Conservation (phyloP, 345 rosid genomes). For the Syzygium aromaticum region DNA sequence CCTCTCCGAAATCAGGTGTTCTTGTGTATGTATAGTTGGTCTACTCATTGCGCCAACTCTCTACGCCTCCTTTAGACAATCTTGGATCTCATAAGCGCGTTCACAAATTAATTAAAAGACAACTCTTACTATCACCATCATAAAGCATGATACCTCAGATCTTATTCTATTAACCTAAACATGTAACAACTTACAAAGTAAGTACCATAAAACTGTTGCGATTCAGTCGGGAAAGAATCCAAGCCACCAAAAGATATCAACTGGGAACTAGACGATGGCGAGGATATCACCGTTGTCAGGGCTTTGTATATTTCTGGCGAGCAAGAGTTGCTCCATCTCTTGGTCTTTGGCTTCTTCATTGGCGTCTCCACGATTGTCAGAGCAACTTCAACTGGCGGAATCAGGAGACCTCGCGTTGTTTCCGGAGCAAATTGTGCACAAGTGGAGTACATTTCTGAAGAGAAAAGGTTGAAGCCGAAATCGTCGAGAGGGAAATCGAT, state of each 20-base stretch:
- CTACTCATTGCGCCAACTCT: conserved; percentile 16
- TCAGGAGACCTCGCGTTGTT: background rate
- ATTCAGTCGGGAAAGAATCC: conserved; percentile 6
- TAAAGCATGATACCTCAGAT: background rate
- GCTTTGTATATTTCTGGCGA: background rate
- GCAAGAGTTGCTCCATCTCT: conserved; percentile 18
- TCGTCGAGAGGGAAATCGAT: background rate
- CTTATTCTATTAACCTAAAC: background rate
- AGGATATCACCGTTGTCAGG: conserved; percentile 1
- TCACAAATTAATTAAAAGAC: conserved; percentile 1
- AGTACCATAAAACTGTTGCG: background rate
- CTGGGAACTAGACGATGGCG: conserved; percentile 24
- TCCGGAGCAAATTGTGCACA: background rate
- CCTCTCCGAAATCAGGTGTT: conserved; percentile 74
- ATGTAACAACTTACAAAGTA: background rate
- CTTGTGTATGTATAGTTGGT: conserved; percentile 41
- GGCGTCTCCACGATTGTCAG: conserved; percentile 14
- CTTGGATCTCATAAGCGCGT: background rate
- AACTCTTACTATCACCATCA: background rate
- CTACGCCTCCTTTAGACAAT: conserved; percentile 3
- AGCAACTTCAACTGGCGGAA: background rate
- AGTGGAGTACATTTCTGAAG: background rate
- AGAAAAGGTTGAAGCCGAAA: background rate
- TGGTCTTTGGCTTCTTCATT: conserved; percentile 22
- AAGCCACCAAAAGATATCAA: conserved; percentile 35